A percentile compares a stretch with the other conserved stretches of the same genome.
Conservation (phyloP, 805 yeast species). For the Saccharomycopsis olivae region DNA sequence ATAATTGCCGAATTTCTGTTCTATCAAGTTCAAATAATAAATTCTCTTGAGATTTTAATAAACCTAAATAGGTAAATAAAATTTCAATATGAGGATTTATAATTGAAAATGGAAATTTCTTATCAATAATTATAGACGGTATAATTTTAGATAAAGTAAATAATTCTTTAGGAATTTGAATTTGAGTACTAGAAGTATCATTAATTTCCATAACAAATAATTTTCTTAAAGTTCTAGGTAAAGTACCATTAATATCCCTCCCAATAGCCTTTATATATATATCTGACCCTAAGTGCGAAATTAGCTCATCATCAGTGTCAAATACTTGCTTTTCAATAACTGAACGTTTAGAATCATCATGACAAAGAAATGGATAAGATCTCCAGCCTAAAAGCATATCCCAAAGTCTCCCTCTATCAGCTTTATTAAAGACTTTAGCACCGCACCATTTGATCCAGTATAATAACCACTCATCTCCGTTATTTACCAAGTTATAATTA, state of each 20-base stretch:
- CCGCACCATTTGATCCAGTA: conserved; percentile 96
- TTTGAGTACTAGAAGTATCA: not conserved
- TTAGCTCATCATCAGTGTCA: conserved; percentile 6
- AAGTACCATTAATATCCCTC: not conserved
- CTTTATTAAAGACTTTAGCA: conserved; percentile 69
- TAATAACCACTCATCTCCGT: conserved; percentile 79
- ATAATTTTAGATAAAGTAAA: not conserved
- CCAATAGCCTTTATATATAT: conserved; percentile 1
- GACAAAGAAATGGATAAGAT: conserved; percentile 19
- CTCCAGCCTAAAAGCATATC: conserved; percentile 79
- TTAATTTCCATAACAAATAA: conserved; percentile 1
- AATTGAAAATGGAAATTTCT: conserved; percentile 40
- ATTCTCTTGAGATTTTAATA: conserved; percentile 69
- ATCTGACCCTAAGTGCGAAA: conserved; percentile 8
- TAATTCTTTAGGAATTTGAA: not conserved
- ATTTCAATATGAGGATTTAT: conserved; percentile 71
- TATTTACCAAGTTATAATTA: conserved; percentile 26
- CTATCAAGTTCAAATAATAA: conserved; percentile 81
- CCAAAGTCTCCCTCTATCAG: conserved; percentile 85
- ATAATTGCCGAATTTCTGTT: conserved; percentile 73
- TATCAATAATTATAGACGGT: not conserved
- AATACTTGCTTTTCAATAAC: not conserved
- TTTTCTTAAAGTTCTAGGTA: not conserved
- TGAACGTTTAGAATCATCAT: not conserved
- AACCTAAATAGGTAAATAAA: conserved; percentile 64